Base-by-base conservation (phyloP, 371 early-diverging fungal species). In the Mucor indicus region DNA sequence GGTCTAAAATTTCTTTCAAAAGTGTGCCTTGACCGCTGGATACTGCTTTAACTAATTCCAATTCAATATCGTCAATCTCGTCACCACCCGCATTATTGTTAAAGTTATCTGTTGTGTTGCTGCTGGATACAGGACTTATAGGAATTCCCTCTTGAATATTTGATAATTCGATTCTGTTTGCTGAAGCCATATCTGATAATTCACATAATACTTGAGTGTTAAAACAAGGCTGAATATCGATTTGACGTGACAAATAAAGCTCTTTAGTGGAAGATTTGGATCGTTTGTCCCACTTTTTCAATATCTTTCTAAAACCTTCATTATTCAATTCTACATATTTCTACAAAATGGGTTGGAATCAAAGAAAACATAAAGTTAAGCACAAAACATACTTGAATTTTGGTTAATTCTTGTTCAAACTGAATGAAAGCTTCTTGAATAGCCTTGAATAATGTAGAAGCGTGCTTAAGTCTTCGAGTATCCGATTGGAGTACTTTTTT, bases 211-310 rank as follows among this genome's bases (percentile, higher is more conserved):
- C 80, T 30, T 92, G 93, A 40, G 86, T 84, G 64, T 95, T 93
- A 69, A 97, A 97, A 64, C 93, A 93, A 1, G 96, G 93, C 66
- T 96, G 97, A 32, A 96, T 85, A 48, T 95, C 95, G 33, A 96
- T 81, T 60, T 98, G 97, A 6, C 95, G 85, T 1, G 93, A 84
- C 13, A 98, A 79, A 57, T 96, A 97, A 19, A 96, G 80, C 59
- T 98, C 96, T 65, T 96, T 96, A 13, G 93, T 96, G 19, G 85
- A 87, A 2, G 92, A 89, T 68, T 93, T 93, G 16, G 91, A 86
- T 19, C 95, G 87, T 71, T 98, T 98, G 75, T 98, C 98, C 93
- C 93, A 98, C 65, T 98, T 98, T 58, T 98, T 98, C 42, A 98
- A 65, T 38, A 98, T 98, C 77, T 98, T 98, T 20, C 94, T 69